phyloP scores from a whole-genome alignment of 1,284 basidiomycete genomes.

The Veloporphyrellus conicus region DNA sequence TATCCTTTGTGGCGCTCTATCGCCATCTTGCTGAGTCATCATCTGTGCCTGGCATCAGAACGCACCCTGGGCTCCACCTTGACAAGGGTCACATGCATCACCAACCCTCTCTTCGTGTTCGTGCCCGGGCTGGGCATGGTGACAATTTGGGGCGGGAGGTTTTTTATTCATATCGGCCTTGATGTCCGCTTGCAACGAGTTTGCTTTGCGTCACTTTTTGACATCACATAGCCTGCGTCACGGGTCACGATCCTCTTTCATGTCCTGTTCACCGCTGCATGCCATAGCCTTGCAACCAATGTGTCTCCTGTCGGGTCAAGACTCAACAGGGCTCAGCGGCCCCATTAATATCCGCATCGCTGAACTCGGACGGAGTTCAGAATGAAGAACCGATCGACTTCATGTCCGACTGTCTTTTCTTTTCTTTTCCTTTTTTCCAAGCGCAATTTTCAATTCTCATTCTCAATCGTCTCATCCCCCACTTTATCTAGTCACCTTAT shows the following conservation, averaged over 20 bases:
- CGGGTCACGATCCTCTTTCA: no score
- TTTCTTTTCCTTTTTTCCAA: no score
- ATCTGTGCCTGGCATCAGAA: conserved; percentile 9
- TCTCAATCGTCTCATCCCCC: no score
- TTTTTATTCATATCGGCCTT: not conserved
- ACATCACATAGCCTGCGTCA: not conserved
- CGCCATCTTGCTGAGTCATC: not conserved
- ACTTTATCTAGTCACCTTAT: no score
- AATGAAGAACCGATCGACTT: not conserved
- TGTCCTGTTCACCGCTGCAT: not conserved
- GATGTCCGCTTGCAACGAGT: not conserved
- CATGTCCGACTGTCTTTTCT: not conserved
- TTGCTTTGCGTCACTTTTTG: not conserved
- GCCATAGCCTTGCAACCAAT: not conserved
- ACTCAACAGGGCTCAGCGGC: not conserved
- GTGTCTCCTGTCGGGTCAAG: not conserved
- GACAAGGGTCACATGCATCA: conserved; percentile 3
- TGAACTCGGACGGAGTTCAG: conserved; percentile 8
- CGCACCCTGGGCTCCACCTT: conserved; percentile 1
- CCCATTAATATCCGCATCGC: not conserved
- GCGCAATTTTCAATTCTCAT: no score
- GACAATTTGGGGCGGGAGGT: not conserved
- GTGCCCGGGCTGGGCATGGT: conserved; percentile 4
- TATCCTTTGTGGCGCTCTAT: conserved; percentile 2
- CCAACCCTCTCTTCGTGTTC: conserved; percentile 11